Percentiles rank a stretch among this genome's conserved stretches.
These are phyloP conservation scores for Sistotremastrum niveocremeum DNA, from an alignment of 768 basidiomycete species.

Conservation along the genomic window DNA sequence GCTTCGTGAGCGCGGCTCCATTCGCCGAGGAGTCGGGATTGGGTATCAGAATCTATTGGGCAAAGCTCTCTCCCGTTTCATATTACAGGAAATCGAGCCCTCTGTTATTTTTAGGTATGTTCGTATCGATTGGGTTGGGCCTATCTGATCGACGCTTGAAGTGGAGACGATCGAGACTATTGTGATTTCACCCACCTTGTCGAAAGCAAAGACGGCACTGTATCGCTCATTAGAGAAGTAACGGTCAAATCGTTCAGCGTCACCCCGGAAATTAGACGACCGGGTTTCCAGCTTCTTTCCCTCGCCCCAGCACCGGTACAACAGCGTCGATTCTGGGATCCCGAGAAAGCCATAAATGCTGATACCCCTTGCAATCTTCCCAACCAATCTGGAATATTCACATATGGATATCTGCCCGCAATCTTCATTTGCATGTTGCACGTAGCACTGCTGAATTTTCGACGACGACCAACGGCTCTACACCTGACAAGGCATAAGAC, in stretches of 20 bases:
- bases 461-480: constrained; percentile 5
- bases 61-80: constrained; percentile 45
- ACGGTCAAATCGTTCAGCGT: constrained; percentile 86
- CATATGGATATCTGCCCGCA: constrained; percentile 57
- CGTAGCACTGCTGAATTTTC: constrained; percentile 32
- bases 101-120: constrained; percentile 60
- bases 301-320: constrained; percentile 36
- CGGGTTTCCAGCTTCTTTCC: constrained; percentile 85
- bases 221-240: constrained; percentile 45
- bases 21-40: constrained; percentile 58
- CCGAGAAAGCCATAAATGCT: constrained; percentile 29
- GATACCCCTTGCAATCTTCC: constrained; percentile 71
- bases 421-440: constrained; percentile 42
- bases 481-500: not conserved
- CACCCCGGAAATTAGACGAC: constrained; percentile 71
- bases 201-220: constrained; percentile 9
- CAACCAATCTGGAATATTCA: constrained; percentile 70
- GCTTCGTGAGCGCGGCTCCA: constrained; percentile 57
- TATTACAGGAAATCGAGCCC: constrained; percentile 54
- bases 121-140: not conserved
- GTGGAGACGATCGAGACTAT: constrained; percentile 93
- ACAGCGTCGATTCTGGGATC: not conserved
- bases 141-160: constrained; percentile 15
- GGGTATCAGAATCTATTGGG: constrained; percentile 83
- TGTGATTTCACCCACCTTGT: constrained; percentile 57